phyloP scores from a whole-genome alignment of 306 rosid genomes.

The Begonia loranthoides region DNA sequence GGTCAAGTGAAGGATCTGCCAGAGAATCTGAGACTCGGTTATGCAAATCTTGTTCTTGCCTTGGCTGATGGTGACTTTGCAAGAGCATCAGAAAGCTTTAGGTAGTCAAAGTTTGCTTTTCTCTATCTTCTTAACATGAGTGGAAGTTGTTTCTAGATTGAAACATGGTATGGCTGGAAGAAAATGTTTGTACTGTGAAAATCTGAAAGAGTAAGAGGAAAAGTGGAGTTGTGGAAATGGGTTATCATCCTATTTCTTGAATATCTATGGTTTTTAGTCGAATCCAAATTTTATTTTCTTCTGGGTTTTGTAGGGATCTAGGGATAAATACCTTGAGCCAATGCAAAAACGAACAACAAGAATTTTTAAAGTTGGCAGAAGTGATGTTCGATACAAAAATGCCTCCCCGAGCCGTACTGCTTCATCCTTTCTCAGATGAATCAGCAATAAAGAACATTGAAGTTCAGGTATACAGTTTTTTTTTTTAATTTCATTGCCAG shows the following conservation, averaged over 20 bases:
- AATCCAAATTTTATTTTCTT: not conserved
- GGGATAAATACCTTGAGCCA: conserved; percentile 62
- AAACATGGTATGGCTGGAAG: not conserved
- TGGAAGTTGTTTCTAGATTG: not conserved
- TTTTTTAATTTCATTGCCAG: not conserved
- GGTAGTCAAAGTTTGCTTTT: conserved; percentile 29
- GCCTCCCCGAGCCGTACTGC: conserved; percentile 78
- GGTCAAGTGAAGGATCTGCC: conserved; percentile 99
- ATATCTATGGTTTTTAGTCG: too few relatives aligned
- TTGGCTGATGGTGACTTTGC: conserved; percentile 68
- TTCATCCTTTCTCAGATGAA: conserved; percentile 88
- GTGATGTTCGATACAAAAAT: conserved; percentile 90
- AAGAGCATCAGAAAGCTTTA: conserved; percentile 62
- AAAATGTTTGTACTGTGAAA: not conserved
- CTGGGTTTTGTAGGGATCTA: conserved; percentile 46
- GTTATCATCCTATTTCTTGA: too few relatives aligned
- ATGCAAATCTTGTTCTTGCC: conserved; percentile 80
- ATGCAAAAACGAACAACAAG: conserved; percentile 65
- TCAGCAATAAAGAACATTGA: conserved; percentile 80
- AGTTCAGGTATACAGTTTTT: conserved; percentile 39
- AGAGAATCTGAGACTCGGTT: conserved; percentile 74
- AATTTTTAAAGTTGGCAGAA: conserved; percentile 58
- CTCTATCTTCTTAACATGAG: not conserved
- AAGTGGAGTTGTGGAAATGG: too few relatives aligned
- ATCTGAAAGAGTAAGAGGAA: too few relatives aligned